phyloP scores from a whole-genome alignment of 2,329 filamentous ascomycete genomes.

The Botryotinia calthae region DNA sequence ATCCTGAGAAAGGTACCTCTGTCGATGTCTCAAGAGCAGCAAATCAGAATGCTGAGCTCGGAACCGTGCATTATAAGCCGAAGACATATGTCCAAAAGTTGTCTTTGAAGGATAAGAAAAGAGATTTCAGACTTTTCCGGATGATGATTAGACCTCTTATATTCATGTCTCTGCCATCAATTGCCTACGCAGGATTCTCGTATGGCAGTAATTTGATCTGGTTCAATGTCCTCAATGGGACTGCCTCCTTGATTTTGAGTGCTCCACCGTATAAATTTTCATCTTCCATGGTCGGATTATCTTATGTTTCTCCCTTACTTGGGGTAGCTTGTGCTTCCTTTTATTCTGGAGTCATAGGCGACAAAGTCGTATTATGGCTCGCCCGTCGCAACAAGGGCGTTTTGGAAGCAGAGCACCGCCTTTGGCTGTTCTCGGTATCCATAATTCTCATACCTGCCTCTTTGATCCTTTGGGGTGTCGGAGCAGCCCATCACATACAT shows the following conservation, averaged over 20 bases:
- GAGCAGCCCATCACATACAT: slow-evolving; percentile 48
- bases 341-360: slow-evolving; percentile 36
- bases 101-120: slow-evolving; percentile 29
- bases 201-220: slow-evolving; percentile 41
- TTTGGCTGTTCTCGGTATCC: slow-evolving; percentile 39
- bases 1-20: slow-evolving; percentile 25
- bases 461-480: slow-evolving; percentile 51
- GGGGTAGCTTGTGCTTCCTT: slow-evolving; percentile 35
- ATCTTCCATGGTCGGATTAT: slow-evolving; percentile 38
- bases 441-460: slow-evolving; percentile 45
- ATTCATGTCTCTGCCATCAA: slow-evolving; percentile 39
- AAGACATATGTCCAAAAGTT: slow-evolving; percentile 36
- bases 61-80: slow-evolving; percentile 23
- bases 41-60: slow-evolving; percentile 2
- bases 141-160: slow-evolving; percentile 35
- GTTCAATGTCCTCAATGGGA: slow-evolving; percentile 41
- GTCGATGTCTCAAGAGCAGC: background rate
- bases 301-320: slow-evolving; percentile 38
- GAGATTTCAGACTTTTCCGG: slow-evolving; percentile 36
- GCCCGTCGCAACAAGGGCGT: slow-evolving; percentile 44
- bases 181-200: slow-evolving; percentile 40
- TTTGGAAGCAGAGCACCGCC: slow-evolving; percentile 37
- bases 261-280: slow-evolving; percentile 40
- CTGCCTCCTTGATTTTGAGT: slow-evolving; percentile 38
- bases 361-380: slow-evolving; percentile 39